Evolutionary conservation across 306 rosid species (phyloP), one percentile per base, ranked within the genome.

Genomic region (Fragaria nilgerrensis): DNA sequence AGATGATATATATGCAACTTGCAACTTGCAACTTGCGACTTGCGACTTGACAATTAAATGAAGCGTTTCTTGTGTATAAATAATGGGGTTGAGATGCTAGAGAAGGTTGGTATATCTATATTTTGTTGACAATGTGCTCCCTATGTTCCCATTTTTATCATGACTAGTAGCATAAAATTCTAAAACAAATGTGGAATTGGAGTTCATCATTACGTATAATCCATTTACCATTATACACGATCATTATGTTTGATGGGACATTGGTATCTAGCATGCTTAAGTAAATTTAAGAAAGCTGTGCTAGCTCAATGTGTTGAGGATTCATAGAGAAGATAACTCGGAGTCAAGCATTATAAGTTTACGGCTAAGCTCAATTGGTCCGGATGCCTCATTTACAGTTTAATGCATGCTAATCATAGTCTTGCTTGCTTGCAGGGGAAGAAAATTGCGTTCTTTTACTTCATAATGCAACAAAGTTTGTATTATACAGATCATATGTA

Each of bases 1-100:
- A 70, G 79, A 77, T 34, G 52, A 63, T 36, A 41, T 52, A 17
- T 41, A 41, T 41, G 96, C 71, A 90, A 85, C 86, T 44, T 88
- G 15, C 41, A 37, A 5, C 41, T n/a, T n/a, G n/a, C n/a, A n/a
- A n/a, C n/a, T n/a, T 41, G 96, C 71, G 89, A 85, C 86, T 44
- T 88, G 15, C 41, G 5, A 5, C 41, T 37, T 37, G 87, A 72
- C 63, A 63, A 6, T 19, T 7, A 48, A 23, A 47, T 55, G 3
- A 67, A 44, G 41, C 74, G 71, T 68, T 23, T 29, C 36, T 20
- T 53, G 22, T 19, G 1, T 2, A 32, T 32, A 32, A 20, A 48
- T 48, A 7, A 52, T 16, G 59, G 58, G 58, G 23, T 19, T 19
- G 23, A 8, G 23, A 5, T 52, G 58, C 23, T 17, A 7, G 22